Evolutionary conservation across 345 rosid genomes (phyloP).

Genomic region (Heritiera littoralis): DNA sequence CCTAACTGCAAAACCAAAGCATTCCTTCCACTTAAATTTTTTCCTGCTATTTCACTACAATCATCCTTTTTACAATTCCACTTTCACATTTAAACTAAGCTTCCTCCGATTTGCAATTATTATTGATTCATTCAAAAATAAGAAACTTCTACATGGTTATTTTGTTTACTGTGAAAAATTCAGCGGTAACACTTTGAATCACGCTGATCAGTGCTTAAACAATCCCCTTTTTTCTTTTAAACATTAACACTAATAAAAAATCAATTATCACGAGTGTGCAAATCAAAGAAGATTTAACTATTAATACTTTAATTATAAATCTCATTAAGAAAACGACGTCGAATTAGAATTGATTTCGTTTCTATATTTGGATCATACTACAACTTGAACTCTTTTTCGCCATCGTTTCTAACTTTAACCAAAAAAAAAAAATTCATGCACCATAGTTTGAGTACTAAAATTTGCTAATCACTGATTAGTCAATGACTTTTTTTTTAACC

Average conservation of each 20-base stretch:
- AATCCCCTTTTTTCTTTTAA: background rate
- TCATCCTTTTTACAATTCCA: background rate
- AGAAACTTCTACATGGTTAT: background rate
- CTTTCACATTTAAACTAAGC: background rate
- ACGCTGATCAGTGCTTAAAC: background rate
- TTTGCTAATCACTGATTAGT: conserved; percentile 1
- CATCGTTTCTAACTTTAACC: background rate
- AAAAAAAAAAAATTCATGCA: background rate
- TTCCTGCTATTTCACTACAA: background rate
- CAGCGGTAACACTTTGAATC: conserved; percentile 13
- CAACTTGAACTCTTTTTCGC: background rate
- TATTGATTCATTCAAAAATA: background rate
- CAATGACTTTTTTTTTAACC: background rate
- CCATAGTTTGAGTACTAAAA: background rate
- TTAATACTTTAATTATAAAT: background rate
- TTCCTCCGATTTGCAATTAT: background rate
- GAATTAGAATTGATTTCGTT: background rate
- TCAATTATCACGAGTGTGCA: background rate
- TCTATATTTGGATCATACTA: background rate
- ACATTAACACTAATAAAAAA: background rate
- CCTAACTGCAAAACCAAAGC: conserved; percentile 4
- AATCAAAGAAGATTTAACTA: background rate
- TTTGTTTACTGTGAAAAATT: background rate
- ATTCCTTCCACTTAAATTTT: background rate
- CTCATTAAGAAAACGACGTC: background rate